Conservation (phyloP, 192 early-diverging fungal genomes). For the Podila verticillata region DNA sequence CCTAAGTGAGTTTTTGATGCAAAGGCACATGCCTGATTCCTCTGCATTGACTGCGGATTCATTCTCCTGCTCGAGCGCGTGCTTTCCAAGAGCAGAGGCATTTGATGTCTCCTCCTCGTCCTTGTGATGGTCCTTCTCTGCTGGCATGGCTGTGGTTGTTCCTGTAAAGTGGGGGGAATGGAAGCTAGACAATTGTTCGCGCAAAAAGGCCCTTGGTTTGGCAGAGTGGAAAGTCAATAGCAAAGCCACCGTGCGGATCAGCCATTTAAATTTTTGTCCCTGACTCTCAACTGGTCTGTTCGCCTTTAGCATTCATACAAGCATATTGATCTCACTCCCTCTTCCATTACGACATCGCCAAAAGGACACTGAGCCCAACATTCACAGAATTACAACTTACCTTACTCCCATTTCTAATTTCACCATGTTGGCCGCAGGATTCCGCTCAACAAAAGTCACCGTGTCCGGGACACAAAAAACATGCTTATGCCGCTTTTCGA, state of each 20-base stretch:
- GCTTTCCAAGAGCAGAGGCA: slow-evolving; percentile 22
- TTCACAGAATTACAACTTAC: too few species aligned
- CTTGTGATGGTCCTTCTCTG: slow-evolving; percentile 19
- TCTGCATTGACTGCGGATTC: background rate
- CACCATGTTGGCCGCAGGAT: background rate
- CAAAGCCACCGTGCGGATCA: slow-evolving; percentile 18
- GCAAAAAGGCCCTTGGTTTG: too few species aligned
- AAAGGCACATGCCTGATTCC: slow-evolving; percentile 35
- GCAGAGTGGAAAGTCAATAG: background rate
- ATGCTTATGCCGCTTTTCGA: slow-evolving; percentile 14
- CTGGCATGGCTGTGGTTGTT: slow-evolving; percentile 17
- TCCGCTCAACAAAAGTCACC: background rate
- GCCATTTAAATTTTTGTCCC: background rate
- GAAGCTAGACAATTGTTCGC: too few species aligned
- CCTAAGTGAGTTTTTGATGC: background rate
- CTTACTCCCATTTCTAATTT: too few species aligned
- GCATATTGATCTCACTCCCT: background rate
- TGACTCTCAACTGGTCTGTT: background rate
- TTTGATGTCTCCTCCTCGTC: slow-evolving; percentile 3
- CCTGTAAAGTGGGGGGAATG: background rate
- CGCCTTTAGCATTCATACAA: background rate
- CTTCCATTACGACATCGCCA: too few species aligned
- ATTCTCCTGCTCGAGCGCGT: slow-evolving; percentile 12
- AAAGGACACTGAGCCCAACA: too few species aligned
- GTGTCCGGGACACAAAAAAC: background rate